Evolutionary conservation across 208 protist genomes (phyloP).

Genomic region (Acanthamoeba castellanii): DNA sequence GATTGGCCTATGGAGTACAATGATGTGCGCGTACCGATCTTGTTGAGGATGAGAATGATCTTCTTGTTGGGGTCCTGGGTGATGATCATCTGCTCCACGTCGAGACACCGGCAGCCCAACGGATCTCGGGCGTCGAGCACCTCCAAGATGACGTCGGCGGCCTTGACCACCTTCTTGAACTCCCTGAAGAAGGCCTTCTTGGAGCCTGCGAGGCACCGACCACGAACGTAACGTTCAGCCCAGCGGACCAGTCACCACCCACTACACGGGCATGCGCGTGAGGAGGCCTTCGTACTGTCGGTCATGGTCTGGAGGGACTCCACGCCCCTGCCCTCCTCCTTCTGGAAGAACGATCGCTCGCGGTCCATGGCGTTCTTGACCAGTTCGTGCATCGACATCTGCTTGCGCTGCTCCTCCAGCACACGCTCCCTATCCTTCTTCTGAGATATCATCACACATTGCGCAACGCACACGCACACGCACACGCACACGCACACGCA

Average conservation of each 20-base stretch:
- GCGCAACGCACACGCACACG: too few species aligned
- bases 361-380: slow-evolving; percentile 35
- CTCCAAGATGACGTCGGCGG: slow-evolving; percentile 97
- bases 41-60: slow-evolving; percentile 98
- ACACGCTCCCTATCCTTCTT: slow-evolving; percentile 29
- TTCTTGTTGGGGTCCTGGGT: slow-evolving; percentile 93
- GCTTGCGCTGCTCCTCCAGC: slow-evolving; percentile 49
- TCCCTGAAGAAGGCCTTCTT: slow-evolving; percentile 86
- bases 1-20: neutral
- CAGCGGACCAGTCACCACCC: neutral
- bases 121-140: slow-evolving; percentile 80
- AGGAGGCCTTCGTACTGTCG: neutral
- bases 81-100: slow-evolving; percentile 95
- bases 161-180: slow-evolving; percentile 90
- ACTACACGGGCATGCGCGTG: neutral
- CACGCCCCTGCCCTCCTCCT: neutral
- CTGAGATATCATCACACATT: neutral
- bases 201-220: neutral
- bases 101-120: slow-evolving; percentile 94
- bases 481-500: neutral
- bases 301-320: slow-evolving; percentile 18
- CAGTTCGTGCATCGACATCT: slow-evolving; percentile 28
- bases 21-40: slow-evolving; percentile 89
- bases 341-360: neutral
- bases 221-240: too few species aligned